Percentiles rank a stretch among this genome's conserved stretches.
These are phyloP conservation scores for Aspergillus cavernicola DNA, from an alignment of 495 filamentous ascomycete species.

Conservation along the genomic window DNA sequence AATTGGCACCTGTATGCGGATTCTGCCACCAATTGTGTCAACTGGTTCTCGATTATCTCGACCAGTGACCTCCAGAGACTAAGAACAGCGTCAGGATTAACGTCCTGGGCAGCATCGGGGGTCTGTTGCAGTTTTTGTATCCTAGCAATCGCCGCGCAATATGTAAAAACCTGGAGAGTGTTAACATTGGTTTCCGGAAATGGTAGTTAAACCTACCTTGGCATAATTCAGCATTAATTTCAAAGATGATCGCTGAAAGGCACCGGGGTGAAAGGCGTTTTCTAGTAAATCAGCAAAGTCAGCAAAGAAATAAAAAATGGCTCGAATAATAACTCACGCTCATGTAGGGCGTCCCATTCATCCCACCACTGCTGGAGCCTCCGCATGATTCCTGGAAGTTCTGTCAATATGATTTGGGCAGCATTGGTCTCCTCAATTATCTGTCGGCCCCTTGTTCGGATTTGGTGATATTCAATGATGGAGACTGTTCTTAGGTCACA, in stretches of 20 bases:
- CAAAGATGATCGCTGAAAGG: conserved; percentile 40
- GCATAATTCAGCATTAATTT: conserved; percentile 40
- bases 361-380: conserved; percentile 39
- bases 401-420: conserved; percentile 29
- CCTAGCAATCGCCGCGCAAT: conserved; percentile 36
- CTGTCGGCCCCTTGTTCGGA: conserved; percentile 35
- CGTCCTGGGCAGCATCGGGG: conserved; percentile 22
- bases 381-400: conserved; percentile 35
- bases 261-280: conserved; percentile 39
- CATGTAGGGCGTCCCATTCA: conserved; percentile 43
- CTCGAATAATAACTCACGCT: conserved; percentile 29
- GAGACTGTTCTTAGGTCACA: conserved; percentile 41
- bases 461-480: conserved; percentile 42
- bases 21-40: conserved; percentile 35
- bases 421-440: conserved; percentile 31
- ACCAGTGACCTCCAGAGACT: conserved; percentile 38
- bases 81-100: conserved; percentile 25
- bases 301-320: background rate
- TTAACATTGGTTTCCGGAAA: background rate
- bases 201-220: conserved; percentile 5
- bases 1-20: conserved; percentile 38
- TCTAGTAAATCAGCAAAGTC: conserved; percentile 17
- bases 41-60: conserved; percentile 36
- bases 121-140: conserved; percentile 38
- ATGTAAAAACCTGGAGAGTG: conserved; percentile 25